phyloP scores from a whole-genome alignment of 2,329 filamentous ascomycete species.

The Penicillium sp. region DNA sequence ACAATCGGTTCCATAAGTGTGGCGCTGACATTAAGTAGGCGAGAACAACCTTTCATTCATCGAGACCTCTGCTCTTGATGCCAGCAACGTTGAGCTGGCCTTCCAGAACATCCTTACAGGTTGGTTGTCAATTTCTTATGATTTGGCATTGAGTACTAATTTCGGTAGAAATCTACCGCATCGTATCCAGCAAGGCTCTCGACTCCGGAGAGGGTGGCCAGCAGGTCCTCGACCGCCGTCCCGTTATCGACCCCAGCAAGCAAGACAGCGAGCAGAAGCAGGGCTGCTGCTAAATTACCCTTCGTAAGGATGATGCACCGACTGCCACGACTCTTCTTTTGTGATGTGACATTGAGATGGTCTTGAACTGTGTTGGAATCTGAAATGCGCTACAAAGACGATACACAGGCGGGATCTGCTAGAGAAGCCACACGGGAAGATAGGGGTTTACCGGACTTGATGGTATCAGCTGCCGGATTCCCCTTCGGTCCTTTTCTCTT shows the following conservation, averaged over 20 bases:
- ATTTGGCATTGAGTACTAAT: constrained; percentile 6
- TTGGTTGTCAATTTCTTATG: constrained; percentile 47
- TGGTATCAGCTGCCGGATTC: constrained; percentile 26
- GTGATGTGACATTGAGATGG: constrained; percentile 40
- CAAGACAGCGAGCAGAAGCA: constrained; percentile 73
- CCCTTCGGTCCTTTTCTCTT: constrained; percentile 18
- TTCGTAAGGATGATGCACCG: constrained; percentile 26
- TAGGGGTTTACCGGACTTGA: constrained; percentile 18
- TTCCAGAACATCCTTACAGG: constrained; percentile 99
- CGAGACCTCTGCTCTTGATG: constrained; percentile 96
- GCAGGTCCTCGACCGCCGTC: constrained; percentile 74
- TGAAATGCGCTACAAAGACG: constrained; percentile 35
- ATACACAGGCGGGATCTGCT: constrained; percentile 35
- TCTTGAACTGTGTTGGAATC: constrained; percentile 37
- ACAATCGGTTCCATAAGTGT: not conserved
- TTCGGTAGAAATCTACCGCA: constrained; percentile 89
- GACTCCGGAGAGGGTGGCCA: constrained; percentile 81
- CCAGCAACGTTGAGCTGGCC: constrained; percentile 97
- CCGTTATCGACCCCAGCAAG: constrained; percentile 77
- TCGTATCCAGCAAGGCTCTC: constrained; percentile 95
- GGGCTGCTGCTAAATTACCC: constrained; percentile 41
- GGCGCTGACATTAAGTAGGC: constrained; percentile 54
- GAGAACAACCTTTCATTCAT: constrained; percentile 99
- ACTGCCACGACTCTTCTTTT: constrained; percentile 39
- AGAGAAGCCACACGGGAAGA: constrained; percentile 26